A percentile compares a stretch with the other conserved stretches of the same genome.
phyloP scores from a whole-genome alignment of 2,329 filamentous ascomycete species.

The Emergomyces africanus region DNA sequence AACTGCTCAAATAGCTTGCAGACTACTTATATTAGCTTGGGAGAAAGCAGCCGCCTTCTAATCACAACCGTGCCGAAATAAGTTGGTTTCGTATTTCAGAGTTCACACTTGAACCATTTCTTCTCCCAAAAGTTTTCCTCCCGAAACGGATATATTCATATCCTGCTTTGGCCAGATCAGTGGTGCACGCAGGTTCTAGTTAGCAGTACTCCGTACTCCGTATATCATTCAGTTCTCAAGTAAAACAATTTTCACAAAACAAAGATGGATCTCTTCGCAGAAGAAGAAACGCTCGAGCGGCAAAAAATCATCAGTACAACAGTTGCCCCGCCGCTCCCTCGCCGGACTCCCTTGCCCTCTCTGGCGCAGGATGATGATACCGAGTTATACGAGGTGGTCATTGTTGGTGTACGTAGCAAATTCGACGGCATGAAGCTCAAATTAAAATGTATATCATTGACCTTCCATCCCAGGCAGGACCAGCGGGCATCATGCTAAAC shows the following conservation, averaged over 20 bases:
- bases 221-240: background rate
- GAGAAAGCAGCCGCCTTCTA: background rate
- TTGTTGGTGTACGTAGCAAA: constrained; percentile 21
- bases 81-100: background rate
- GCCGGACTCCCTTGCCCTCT: constrained; percentile 15
- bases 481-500: constrained; percentile 31
- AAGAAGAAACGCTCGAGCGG: background rate
- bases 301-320: constrained; percentile 5
- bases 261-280: background rate
- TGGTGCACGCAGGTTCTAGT: background rate
- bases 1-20: too few species aligned
- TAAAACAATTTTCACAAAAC: background rate
- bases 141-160: background rate
- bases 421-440: background rate
- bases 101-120: background rate
- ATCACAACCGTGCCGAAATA: background rate
- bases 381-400: constrained; percentile 29
- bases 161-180: background rate
- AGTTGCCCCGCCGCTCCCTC: constrained; percentile 26
- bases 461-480: constrained; percentile 22
- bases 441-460: background rate
- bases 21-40: background rate
- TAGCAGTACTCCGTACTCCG: too few species aligned
- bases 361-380: constrained; percentile 2
- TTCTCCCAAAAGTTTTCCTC: background rate